These are phyloP conservation scores for Salix purpurea DNA, from an alignment of 345 rosid genomes.

Conservation along the genomic window DNA sequence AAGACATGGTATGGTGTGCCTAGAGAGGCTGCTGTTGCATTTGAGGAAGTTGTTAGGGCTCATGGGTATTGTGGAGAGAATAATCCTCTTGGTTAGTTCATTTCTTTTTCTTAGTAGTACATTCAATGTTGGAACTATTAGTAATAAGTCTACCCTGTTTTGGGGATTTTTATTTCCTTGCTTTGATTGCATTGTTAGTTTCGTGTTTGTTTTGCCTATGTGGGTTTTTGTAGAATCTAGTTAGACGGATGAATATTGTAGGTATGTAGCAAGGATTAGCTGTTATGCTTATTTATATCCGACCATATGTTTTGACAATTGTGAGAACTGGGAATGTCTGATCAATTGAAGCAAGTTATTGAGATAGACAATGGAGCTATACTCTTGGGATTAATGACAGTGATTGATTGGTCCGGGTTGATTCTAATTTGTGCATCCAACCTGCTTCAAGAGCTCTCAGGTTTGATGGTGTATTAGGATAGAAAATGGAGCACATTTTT, in stretches of 20 bases:
- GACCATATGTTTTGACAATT: neutral
- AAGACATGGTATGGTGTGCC: slow-evolving; percentile 99
- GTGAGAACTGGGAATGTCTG: neutral
- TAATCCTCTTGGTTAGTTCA: slow-evolving; percentile 83
- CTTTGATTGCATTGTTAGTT: neutral
- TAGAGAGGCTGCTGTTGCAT: slow-evolving; percentile 80
- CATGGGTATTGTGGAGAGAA: slow-evolving; percentile 92
- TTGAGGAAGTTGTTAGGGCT: slow-evolving; percentile 94
- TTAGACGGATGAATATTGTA: neutral
- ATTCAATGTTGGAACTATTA: neutral
- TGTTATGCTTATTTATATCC: neutral
- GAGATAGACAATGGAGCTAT: neutral
- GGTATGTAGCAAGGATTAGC: neutral
- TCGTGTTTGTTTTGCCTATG: neutral
- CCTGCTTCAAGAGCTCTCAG: neutral
- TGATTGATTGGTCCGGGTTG: neutral
- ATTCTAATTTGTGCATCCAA: neutral
- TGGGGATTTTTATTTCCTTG: neutral
- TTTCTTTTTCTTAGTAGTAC: neutral
- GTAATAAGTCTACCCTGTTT: slow-evolving; percentile 27
- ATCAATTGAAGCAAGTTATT: neutral
- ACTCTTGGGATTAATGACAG: neutral
- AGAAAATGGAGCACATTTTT: neutral
- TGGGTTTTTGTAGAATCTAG: neutral
- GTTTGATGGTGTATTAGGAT: neutral